Evolutionary conservation across 495 filamentous ascomycete genomes (phyloP), one percentile per base, ranked within the genome.

Genomic region (Aspergillus conjunctus): DNA sequence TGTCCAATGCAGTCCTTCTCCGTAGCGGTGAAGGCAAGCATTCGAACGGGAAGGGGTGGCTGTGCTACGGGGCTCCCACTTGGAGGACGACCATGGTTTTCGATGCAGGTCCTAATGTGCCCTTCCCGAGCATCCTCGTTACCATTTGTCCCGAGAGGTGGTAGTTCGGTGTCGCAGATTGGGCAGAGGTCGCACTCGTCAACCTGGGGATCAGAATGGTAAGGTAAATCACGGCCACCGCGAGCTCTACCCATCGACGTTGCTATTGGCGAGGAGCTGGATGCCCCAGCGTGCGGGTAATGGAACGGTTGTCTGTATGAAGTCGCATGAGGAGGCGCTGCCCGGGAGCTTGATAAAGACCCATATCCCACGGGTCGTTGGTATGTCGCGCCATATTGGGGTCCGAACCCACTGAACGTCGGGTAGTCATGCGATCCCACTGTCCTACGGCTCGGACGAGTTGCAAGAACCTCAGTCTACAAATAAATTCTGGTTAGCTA

Each of bases 131-230:
- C 77, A 11, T 81, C 71, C 56, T 90, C 84, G 20, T 79, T 86
- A 12, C 83, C 81, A 51, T 90, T 81, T 3, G 79, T 71, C 10
- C 74, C 78, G 20, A 87, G 77, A 9, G 88, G 81, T 0, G 92
- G 92, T 7, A 98, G 85, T 63, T 85, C 83, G 10, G 75, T 76
- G 60, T 92, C 88, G 66, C 94, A 98, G 55, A 97, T 86, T 4
- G 93, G 93, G 68, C 94, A 98, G 58, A 93, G 85, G 71, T 98
- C 94, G 62, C 91, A 89, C 68, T 97, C 93, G 17, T 82, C 76
- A 8, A 91, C 77, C 33, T 26, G 32, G 75, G 66, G 18, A 73
- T 64, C 37, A 39, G 68, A 26, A 17, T 70, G 68, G 11, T 60
- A 59, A 70, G 30, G 68, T 67, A 30, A 68, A 61, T 48, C 58